Evolutionary conservation across 2,329 filamentous ascomycete genomes (phyloP), one percentile per base, ranked within the genome.

Genomic region (Trematosphaeria pertusa): DNA sequence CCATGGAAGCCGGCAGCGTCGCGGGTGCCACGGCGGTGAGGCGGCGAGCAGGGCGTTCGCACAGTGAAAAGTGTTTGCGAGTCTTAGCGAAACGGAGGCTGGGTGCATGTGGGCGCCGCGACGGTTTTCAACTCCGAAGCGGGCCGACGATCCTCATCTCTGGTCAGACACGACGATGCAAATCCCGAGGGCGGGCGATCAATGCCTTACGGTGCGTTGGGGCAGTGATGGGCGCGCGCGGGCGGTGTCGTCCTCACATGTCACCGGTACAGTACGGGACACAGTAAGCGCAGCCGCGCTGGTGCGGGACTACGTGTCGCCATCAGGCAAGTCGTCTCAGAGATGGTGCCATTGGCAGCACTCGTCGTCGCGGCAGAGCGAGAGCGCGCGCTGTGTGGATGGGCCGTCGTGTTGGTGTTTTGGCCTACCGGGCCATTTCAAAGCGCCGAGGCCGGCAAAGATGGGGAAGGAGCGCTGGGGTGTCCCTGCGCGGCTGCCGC

Each of bases 121-220:
- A 14, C 24, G 35, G 46, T 53, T 53, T 49, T 46, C 30, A 46
- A 46, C n/a, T 44, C 41, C 20, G 43, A n/a, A 35, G 32, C 35
- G 47, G 15, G 34, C 33, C 21, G 57, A 39, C 53, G 58, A 60
- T 60, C 56, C 18, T 59, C 53, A 55, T 56, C 56, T 54, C 49
- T 54, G 47, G 55, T 48, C 50, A 54, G 48, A 52, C 43, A 36
- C 50, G 48, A 51, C 40, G 43, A 43, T 43, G 50, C 47, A 50
- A 55, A 50, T 47, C 54, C 47, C 46, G 47, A 48, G 38, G 43
- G 43, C 37, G 59, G 54, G 37, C 57, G 59, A 62, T 62, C 59
- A 55, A 62, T 58, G 57, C 57, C 54, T 50, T 41, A 19, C 46
- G 35, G 36, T 9, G 18, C 20, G n/a, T 11, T 1, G 4, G 18